Evolutionary conservation across 768 basidiomycete genomes (phyloP).

Genomic region (Sarcodon aspratus): DNA sequence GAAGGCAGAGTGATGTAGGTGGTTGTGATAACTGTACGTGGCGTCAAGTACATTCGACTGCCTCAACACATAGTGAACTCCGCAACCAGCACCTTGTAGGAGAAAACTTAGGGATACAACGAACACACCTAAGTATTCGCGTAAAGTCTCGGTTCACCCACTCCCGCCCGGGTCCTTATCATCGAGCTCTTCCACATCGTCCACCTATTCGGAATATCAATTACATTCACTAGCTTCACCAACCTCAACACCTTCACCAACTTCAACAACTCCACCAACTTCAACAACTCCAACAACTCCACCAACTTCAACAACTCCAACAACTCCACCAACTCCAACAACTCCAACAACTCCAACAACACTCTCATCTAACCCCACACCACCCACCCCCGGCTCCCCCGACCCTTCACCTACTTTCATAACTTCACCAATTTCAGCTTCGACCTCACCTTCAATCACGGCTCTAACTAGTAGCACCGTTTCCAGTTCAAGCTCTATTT

Average conservation of each 20-base stretch:
- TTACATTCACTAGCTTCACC: too few species aligned
- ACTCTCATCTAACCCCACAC: conserved; percentile 1
- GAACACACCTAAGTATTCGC: too few species aligned
- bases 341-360: background rate
- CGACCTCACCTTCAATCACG: background rate
- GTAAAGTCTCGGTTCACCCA: too few species aligned
- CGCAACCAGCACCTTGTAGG: background rate
- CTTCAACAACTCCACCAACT: background rate
- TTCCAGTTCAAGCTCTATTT: background rate
- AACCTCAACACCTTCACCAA: background rate
- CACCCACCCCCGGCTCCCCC: background rate
- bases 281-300: background rate
- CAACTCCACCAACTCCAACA: background rate
- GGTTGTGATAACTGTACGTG: too few species aligned
- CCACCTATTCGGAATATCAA: too few species aligned
- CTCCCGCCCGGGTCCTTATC: too few species aligned
- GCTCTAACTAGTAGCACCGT: background rate
- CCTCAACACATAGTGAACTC: background rate
- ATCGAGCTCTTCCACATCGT: too few species aligned
- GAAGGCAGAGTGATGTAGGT: too few species aligned
- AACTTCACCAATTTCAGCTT: background rate
- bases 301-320: too few species aligned
- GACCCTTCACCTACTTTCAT: background rate
- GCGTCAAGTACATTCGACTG: too few species aligned
- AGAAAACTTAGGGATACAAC: too few species aligned